These are phyloP conservation scores for Lichenothelia convexa DNA, from an alignment of 495 filamentous ascomycete species.

Conservation along the genomic window DNA sequence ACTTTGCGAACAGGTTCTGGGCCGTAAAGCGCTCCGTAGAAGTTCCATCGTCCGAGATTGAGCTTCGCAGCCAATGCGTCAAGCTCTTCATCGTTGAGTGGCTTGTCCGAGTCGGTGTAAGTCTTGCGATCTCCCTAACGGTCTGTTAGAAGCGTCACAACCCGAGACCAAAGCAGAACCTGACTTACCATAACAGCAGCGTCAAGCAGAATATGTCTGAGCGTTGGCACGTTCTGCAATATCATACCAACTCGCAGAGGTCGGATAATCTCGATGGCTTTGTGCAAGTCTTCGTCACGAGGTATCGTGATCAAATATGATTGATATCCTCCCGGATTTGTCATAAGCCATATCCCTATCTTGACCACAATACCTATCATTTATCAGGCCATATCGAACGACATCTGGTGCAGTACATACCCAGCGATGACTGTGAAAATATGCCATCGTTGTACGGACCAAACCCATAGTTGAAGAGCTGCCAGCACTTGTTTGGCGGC, in stretches of 20 bases:
- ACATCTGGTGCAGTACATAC: too few species aligned
- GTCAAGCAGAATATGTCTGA: conserved; percentile 29
- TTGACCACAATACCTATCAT: conserved; percentile 41
- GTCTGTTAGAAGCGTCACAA: too few species aligned
- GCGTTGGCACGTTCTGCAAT: conserved; percentile 32
- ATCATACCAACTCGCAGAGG: conserved; percentile 30
- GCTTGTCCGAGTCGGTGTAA: neutral
- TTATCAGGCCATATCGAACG: too few species aligned
- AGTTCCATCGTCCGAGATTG: conserved; percentile 31
- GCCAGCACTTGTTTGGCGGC: conserved; percentile 26
- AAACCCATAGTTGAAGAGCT: conserved; percentile 35
- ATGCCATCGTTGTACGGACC: conserved; percentile 38
- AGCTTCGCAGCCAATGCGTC: conserved; percentile 22
- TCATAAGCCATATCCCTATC: conserved; percentile 41
- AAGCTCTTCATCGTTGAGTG: conserved; percentile 13
- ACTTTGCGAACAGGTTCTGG: conserved; percentile 24
- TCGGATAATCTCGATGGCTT: conserved; percentile 33
- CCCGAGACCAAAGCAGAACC: too few species aligned
- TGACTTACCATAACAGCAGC: conserved; percentile 28
- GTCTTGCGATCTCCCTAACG: too few species aligned
- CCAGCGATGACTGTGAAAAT: conserved; percentile 38
- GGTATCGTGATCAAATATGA: conserved; percentile 34
- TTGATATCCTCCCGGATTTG: conserved; percentile 29
- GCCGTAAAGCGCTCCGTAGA: conserved; percentile 37
- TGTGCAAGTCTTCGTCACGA: conserved; percentile 31